These are phyloP conservation scores for Erodium chrysanthum DNA, from an alignment of 441 rosid genomes.

Conservation along the genomic window DNA sequence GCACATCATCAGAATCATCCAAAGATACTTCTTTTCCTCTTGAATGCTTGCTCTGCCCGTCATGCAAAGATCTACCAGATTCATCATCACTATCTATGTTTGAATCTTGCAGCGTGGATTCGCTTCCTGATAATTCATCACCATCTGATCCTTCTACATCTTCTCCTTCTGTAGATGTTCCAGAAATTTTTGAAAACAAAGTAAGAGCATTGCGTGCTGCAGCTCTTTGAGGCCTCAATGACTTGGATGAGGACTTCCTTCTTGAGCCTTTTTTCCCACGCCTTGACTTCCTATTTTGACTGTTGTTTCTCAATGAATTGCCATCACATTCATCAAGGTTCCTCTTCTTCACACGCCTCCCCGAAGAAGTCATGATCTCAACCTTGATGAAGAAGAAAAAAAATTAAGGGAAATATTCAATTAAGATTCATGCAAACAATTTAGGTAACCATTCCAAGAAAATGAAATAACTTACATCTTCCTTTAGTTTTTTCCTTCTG, in stretches of 20 bases:
- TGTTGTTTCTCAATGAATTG: constrained; percentile 35
- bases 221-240: constrained; percentile 80
- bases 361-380: constrained; percentile 84
- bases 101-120: constrained; percentile 49
- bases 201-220: constrained; percentile 92
- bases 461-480: constrained; percentile 41
- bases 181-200: constrained; percentile 73
- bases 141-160: constrained; percentile 55
- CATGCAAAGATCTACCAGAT: constrained; percentile 42
- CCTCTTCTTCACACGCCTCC: constrained; percentile 85
- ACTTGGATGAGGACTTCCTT: constrained; percentile 60
- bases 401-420: no score
- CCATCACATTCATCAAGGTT: constrained; percentile 63
- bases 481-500: constrained; percentile 57
- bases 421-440: background rate
- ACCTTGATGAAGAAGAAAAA: constrained; percentile 24
- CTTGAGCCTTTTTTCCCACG: constrained; percentile 44
- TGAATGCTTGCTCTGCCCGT: constrained; percentile 37
- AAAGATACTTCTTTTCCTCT: constrained; percentile 61
- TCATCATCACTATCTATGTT: constrained; percentile 56
- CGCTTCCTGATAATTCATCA: constrained; percentile 58
- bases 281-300: constrained; percentile 41
- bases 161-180: constrained; percentile 67
- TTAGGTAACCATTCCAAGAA: background rate
- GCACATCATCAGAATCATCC: constrained; percentile 44